Conservation (phyloP, 1,284 basidiomycete species). For the Inonotus hispidus region DNA sequence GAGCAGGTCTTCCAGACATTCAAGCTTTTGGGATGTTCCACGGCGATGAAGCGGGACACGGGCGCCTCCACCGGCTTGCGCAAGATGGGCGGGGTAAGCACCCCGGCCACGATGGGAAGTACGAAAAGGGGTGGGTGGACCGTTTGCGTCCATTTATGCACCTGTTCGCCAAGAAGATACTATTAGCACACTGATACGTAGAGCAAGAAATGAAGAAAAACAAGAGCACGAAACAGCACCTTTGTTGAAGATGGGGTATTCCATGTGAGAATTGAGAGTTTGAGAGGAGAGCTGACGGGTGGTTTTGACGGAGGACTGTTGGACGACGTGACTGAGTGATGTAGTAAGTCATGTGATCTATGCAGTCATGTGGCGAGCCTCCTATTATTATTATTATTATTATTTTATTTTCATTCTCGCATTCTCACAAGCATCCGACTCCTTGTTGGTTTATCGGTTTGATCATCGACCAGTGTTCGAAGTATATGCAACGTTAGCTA, state of each 20-base stretch:
- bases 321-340: neutral
- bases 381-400: neutral
- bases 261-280: neutral
- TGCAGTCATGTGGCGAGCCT: neutral
- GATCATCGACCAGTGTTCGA: no score
- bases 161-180: neutral
- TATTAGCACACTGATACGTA: no score
- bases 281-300: neutral
- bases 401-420: neutral
- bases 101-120: constrained; percentile 12
- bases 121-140: neutral
- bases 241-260: neutral
- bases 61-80: neutral
- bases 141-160: constrained; percentile 8
- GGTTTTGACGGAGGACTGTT: neutral
- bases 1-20: constrained; percentile 76
- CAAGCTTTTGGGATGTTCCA: constrained; percentile 73
- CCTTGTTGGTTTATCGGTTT: no score
- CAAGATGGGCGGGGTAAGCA: constrained; percentile 13
- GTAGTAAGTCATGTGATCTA: neutral
- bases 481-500: no score
- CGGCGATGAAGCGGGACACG: constrained; percentile 64
- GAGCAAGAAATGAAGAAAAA: neutral
- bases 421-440: no score
- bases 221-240: neutral